A percentile compares a stretch with the other conserved stretches of the same genome.
Conservation (phyloP, 2,329 filamentous ascomycete genomes). For the Sporothrix sp. region DNA sequence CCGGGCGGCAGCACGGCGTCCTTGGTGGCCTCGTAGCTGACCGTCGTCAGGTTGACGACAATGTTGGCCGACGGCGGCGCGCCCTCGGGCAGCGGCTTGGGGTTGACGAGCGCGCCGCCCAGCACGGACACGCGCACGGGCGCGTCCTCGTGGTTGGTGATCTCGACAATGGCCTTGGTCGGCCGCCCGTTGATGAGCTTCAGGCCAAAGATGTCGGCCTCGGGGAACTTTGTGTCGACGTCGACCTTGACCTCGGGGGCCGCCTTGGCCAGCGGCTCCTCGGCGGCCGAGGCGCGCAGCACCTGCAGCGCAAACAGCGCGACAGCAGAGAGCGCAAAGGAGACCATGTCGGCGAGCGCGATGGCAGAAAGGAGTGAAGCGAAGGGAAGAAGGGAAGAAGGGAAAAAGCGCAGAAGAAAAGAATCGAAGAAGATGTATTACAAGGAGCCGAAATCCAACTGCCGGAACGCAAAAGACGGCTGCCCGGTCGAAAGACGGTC, state of each 20-base stretch:
- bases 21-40: constrained; percentile 64
- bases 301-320: constrained; percentile 62
- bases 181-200: constrained; percentile 90
- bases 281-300: constrained; percentile 43
- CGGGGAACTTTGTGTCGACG: constrained; percentile 52
- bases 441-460: constrained; percentile 4
- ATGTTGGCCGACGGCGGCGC: constrained; percentile 43
- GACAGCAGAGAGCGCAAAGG: constrained; percentile 61
- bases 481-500: no score
- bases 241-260: constrained; percentile 50
- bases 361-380: no score
- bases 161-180: constrained; percentile 70
- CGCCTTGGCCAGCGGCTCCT: constrained; percentile 16
- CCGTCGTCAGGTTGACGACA: constrained; percentile 74
- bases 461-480: no score
- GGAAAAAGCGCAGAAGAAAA: constrained; percentile 8
- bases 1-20: constrained; percentile 44
- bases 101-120: constrained; percentile 60
- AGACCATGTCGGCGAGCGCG: constrained; percentile 50
- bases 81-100: constrained; percentile 40
- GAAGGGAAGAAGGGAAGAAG: not conserved
- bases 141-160: constrained; percentile 73
- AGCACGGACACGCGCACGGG: constrained; percentile 68
- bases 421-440: constrained; percentile 1
- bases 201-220: constrained; percentile 80